Base-by-base conservation (phyloP, 768 basidiomycete species). In the Galerina sulciceps region DNA sequence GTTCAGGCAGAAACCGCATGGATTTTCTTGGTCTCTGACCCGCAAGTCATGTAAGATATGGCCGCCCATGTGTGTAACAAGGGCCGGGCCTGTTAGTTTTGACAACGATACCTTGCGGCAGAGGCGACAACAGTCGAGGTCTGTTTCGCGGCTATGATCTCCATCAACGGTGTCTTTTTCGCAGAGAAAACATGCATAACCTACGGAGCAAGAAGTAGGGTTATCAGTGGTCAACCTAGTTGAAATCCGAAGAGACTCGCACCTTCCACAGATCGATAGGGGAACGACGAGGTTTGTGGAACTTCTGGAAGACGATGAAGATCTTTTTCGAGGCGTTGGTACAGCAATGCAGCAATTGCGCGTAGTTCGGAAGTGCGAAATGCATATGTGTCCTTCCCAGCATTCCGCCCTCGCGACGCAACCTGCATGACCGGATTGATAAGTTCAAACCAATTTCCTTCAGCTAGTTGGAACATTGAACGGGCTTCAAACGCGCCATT, bases 121-220 rank as follows among this genome's bases (percentile, higher is more conserved):
- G 9, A 31, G 38, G 26, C 20, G 14, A n/a, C 37, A 50, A 1
- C 31, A 23, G 11, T 31, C 51, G 15, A 26, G 23, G 26, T 15
- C 23, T 4, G 22, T 35, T n/a, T 31, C 53, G 10, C 20, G 41
- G 18, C 37, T 34, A 9, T 10, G 47, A 50, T 41, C 40, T 14
- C 59, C 54, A 23, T 46, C 36, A 20, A 37, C 34, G 20, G 37
- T 49, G 34, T 62, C 55, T 8, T 34, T n/a, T 42, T 69, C 62
- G 31, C 66, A 67, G 20, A 63, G 43, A 49, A 69, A 69, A 43
- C 68, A 69, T 23, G 65, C 66, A 20, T 63, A 14, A 6, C 57
- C 65, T 65, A 31, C 38, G 20, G 14, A 43, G 5, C 6, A 57
- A 38, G 6, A 34, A 43, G 17, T 2, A 14, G 2, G 3, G 13